These are phyloP conservation scores for Endoconidiophora laricicola DNA, from an alignment of 2,329 filamentous ascomycete species.

Conservation along the genomic window DNA sequence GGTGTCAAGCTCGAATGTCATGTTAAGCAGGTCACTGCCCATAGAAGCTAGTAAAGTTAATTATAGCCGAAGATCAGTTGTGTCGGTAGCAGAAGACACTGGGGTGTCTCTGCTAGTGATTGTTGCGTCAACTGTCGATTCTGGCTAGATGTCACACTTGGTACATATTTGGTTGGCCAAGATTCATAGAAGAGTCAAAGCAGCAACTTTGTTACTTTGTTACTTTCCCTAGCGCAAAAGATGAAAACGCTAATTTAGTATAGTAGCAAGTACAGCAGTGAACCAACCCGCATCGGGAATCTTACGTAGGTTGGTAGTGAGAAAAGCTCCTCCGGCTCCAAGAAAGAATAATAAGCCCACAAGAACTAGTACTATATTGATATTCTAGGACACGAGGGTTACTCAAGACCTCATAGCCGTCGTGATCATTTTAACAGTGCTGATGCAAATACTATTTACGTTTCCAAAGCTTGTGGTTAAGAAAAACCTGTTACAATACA, in stretches of 20 bases:
- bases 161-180: not conserved
- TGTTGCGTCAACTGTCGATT: too few relatives aligned
- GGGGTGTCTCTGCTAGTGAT: too few relatives aligned
- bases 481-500: not conserved
- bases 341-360: conserved; percentile 46
- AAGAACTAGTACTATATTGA: conserved; percentile 42
- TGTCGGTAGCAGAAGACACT: not conserved
- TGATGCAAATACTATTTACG: conserved; percentile 65
- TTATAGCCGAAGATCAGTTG: conserved; percentile 12
- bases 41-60: conserved; percentile 23
- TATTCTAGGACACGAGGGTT: conserved; percentile 54
- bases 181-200: conserved; percentile 22
- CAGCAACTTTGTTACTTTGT: conserved; percentile 39
- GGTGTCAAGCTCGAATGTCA: conserved; percentile 44
- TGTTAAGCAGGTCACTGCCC: conserved; percentile 27
- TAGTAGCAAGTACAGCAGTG: conserved; percentile 45
- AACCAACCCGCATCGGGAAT: conserved; percentile 67
- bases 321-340: conserved; percentile 50
- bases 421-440: conserved; percentile 63
- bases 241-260: conserved; percentile 44
- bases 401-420: conserved; percentile 59
- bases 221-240: conserved; percentile 66
- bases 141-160: too few relatives aligned
- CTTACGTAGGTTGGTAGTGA: conserved; percentile 54
- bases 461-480: conserved; percentile 50